These are phyloP conservation scores for Suillus variegatus DNA, from an alignment of 768 basidiomycete genomes.

Conservation along the genomic window DNA sequence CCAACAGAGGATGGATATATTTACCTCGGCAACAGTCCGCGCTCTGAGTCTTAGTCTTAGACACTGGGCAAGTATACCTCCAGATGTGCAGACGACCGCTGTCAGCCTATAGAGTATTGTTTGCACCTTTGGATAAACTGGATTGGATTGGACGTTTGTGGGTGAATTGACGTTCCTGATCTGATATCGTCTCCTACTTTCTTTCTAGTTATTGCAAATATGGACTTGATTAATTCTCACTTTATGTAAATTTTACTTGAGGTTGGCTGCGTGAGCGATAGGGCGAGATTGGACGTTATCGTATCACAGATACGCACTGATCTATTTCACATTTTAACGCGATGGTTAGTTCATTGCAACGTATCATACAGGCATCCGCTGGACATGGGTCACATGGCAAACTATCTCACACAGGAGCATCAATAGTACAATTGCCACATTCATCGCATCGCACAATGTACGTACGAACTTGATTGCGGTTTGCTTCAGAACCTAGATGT, in stretches of 20 bases:
- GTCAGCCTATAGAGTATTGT: neutral
- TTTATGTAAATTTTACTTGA: neutral
- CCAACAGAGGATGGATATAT: conserved; percentile 77
- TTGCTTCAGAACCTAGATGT: conserved; percentile 81
- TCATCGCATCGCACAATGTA: conserved; percentile 69
- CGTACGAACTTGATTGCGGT: conserved; percentile 80
- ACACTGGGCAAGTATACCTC: neutral
- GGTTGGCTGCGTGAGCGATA: neutral
- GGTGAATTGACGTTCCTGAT: neutral
- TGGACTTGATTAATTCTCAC: conserved; percentile 1
- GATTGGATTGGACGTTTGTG: neutral
- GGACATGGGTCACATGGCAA: no score
- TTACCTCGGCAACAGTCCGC: conserved; percentile 58
- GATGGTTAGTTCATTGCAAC: neutral
- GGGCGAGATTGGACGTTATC: neutral
- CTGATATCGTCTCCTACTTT: neutral
- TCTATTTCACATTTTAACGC: conserved; percentile 10
- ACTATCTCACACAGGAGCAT: conserved; percentile 38
- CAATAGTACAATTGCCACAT: conserved; percentile 96
- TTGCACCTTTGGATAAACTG: neutral
- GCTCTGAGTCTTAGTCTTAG: conserved; percentile 15
- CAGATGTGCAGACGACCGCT: neutral
- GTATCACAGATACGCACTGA: conserved; percentile 10
- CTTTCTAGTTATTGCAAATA: neutral
- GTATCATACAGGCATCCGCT: conserved; percentile 45